Evolutionary conservation across 306 rosid species (phyloP).

Genomic region (Corylus avellana): DNA sequence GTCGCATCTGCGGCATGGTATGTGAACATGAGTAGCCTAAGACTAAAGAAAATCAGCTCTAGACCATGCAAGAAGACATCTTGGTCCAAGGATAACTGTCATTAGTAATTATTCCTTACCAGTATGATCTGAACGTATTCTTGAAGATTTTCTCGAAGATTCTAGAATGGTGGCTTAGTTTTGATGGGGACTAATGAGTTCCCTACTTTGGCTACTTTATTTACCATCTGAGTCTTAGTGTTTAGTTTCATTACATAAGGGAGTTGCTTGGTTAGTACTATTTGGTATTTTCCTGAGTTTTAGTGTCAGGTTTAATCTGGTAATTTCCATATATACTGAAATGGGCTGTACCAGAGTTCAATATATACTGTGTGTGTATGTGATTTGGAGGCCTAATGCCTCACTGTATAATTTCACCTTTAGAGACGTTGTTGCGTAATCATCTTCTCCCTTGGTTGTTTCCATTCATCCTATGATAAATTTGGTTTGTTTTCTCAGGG

Average conservation of each 20-base stretch:
- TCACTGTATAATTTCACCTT: conserved; percentile 6
- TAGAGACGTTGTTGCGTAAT: conserved; percentile 26
- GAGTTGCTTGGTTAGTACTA: not conserved
- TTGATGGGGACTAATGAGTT: not conserved
- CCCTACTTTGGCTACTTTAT: not conserved
- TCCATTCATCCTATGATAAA: conserved; percentile 21
- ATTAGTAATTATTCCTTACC: not conserved
- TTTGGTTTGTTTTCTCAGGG: conserved; percentile 55
- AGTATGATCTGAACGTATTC: not conserved
- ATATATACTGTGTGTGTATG: not conserved
- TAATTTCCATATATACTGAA: not conserved
- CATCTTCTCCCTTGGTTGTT: not conserved
- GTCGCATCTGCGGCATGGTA: too few species aligned
- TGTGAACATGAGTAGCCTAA: too few species aligned
- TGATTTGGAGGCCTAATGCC: not conserved
- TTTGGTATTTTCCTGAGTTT: not conserved
- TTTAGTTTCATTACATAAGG: not conserved
- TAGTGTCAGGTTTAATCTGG: not conserved
- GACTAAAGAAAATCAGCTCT: too few species aligned
- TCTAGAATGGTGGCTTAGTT: not conserved
- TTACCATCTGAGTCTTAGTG: too few species aligned
- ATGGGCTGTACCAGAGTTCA: not conserved
- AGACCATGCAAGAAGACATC: not conserved
- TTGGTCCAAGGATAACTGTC: not conserved
- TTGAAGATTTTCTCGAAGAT: not conserved